Base-by-base conservation (phyloP, 495 filamentous ascomycete genomes). In the Penicillium arizonense region DNA sequence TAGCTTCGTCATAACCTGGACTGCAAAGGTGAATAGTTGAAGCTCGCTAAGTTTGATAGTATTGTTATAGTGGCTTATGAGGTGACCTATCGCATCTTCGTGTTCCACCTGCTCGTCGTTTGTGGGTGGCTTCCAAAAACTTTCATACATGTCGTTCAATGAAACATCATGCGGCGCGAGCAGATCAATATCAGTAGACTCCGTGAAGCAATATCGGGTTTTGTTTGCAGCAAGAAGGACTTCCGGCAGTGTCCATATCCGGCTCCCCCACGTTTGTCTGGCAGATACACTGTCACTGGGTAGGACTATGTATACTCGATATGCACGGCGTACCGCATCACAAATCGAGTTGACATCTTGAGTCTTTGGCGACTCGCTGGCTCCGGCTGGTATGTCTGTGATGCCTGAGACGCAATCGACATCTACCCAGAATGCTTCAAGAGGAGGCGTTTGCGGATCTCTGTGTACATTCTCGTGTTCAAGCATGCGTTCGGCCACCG, bases 331-430 rank as follows among this genome's bases (percentile, higher is more conserved):
- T 24, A 56, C 54, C 0, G 54, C 54, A 43, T 56, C 54, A 11
- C 54, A 56, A 21, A 56, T 56, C 0, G 54, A 51, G 35, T 56
- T 50, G n/a, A 56, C 44, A 40, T 56, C 54, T 21, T 50, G 51
- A 5, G 54, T 46, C 7, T 28, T 30, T 26, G 42, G 23, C 7
- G 48, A 45, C 18, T 52, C 43, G 4, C 2, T 26, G 43, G 36
- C 20, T 24, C 23, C 12, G 32, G 33, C n/a, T 36, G 14, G 32
- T n/a, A 34, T 36, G 10, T 23, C 28, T 32, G 12, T 51, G 5
- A 34, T 36, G 24, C 32, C 39, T 14, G 47, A 46, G 8, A 56
- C 48, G 37, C 54, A 56, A 40, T 56, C 54, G 16, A 45, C 20
- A 12, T 56, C 54, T 3, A 51, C 23, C 54, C 54, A 56, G 20